Percentiles rank a stretch among this genome's conserved stretches.
Evolutionary conservation across 768 basidiomycete genomes (phyloP).

Genomic region (Coprinopsis marcescibilis): DNA sequence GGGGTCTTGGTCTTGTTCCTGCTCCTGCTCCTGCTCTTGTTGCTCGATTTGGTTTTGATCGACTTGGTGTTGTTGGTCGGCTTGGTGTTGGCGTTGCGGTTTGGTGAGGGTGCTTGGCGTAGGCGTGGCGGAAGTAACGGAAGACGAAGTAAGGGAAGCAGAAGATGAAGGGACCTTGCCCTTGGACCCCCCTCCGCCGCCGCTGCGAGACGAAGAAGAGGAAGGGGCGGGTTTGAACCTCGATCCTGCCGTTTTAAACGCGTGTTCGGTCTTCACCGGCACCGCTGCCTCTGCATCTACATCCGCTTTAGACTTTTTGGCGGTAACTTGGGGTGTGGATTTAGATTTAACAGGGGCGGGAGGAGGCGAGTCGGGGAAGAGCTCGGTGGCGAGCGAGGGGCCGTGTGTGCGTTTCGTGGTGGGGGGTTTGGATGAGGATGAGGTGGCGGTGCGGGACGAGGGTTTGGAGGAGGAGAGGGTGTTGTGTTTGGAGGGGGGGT

Average conservation of each 20-base stretch:
- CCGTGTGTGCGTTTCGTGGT: neutral
- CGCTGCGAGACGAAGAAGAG: neutral
- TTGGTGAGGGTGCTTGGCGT: too few species aligned
- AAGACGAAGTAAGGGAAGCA: too few species aligned
- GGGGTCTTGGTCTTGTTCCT: conserved; percentile 4
- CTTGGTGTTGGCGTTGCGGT: neutral
- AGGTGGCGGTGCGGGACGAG: neutral
- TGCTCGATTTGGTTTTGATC: neutral
- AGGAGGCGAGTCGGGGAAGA: neutral
- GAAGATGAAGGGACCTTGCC: too few species aligned
- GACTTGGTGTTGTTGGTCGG: neutral
- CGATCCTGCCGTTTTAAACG: too few species aligned
- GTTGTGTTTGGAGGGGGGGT: too few species aligned
- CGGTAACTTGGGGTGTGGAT: neutral
- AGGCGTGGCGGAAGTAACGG: too few species aligned
- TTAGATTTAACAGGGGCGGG: neutral
- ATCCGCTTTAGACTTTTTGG: neutral
- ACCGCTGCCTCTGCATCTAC: neutral
- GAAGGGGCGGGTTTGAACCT: neutral
- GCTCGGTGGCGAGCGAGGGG: neutral
- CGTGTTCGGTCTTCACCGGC: neutral
- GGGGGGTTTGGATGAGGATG: neutral
- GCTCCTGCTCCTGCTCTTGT: neutral
- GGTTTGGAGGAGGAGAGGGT: neutral
- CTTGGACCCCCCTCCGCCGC: too few species aligned